Evolutionary conservation across 2,329 filamentous ascomycete species (phyloP).

Genomic region (Diaporthe helianthi): DNA sequence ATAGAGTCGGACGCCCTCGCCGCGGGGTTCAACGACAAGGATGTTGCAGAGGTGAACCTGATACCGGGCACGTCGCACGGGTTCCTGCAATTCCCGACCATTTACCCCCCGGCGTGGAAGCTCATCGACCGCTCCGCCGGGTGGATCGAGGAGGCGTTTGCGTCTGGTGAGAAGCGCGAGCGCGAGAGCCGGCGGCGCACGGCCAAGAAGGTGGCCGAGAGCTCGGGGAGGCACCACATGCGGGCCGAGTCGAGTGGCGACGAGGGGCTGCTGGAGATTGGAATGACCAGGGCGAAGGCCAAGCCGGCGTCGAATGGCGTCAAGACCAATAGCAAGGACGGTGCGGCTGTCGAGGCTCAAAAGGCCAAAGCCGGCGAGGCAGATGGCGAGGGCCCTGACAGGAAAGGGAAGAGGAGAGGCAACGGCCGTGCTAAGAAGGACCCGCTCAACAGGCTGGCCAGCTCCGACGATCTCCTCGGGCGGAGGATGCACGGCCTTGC

Average conservation of each 20-base stretch:
- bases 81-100: conserved; percentile 86
- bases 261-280: conserved; percentile 88
- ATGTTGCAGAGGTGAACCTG: conserved; percentile 81
- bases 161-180: conserved; percentile 53
- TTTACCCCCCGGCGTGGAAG: conserved; percentile 91
- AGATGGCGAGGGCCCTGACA: conserved; percentile 37
- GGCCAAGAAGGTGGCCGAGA: conserved; percentile 33
- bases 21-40: conserved; percentile 72
- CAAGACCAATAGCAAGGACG: conserved; percentile 38
- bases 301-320: conserved; percentile 33
- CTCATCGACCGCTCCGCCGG: conserved; percentile 78
- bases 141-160: conserved; percentile 85
- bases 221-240: conserved; percentile 52
- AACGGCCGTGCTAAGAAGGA: conserved; percentile 40
- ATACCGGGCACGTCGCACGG: conserved; percentile 92
- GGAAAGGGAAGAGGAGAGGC: conserved; percentile 41
- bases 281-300: conserved; percentile 63
- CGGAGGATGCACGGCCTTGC: conserved; percentile 66
- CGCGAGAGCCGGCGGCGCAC: conserved; percentile 41
- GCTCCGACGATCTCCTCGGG: conserved; percentile 63
- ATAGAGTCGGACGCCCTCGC: conserved; percentile 51
- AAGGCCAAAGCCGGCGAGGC: conserved; percentile 36
- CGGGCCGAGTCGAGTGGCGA: conserved; percentile 73
- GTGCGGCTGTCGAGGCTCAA: conserved; percentile 36
- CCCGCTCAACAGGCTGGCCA: conserved; percentile 60